Conservation (phyloP, 257 asterid genomes). For the Rubia yunnanensis region DNA sequence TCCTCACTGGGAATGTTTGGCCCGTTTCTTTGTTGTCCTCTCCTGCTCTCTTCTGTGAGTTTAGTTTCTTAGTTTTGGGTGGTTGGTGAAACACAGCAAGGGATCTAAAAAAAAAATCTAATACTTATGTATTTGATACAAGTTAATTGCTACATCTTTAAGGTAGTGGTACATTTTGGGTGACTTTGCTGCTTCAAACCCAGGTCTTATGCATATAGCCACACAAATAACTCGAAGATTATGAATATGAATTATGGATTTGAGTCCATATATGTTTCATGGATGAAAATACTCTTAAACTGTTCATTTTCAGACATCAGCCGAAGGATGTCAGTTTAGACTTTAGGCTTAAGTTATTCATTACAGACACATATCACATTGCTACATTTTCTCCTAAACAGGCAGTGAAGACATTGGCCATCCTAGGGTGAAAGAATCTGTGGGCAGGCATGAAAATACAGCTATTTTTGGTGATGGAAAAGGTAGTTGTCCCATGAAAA, state of each 20-base stretch:
- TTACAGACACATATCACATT: neutral
- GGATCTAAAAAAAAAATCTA: too few species aligned
- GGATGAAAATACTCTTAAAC: neutral
- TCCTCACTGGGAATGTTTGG: too few species aligned
- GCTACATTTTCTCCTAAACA: slow-evolving; percentile 10
- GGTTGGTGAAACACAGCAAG: too few species aligned
- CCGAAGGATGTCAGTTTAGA: neutral
- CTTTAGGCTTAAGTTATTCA: neutral
- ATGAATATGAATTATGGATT: neutral
- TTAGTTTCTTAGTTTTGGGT: too few species aligned
- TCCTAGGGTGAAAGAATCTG: slow-evolving; percentile 14
- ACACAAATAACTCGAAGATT: neutral
- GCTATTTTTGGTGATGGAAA: slow-evolving; percentile 21
- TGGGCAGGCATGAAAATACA: slow-evolving; percentile 23
- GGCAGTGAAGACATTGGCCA: slow-evolving; percentile 32
- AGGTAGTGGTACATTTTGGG: neutral
- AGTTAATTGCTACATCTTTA: neutral
- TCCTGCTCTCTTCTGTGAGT: neutral
- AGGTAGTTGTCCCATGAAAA: slow-evolving; percentile 12
- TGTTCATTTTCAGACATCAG: neutral
- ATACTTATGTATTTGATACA: too few species aligned
- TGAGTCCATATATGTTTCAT: neutral
- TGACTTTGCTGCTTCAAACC: neutral
- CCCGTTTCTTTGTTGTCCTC: neutral
- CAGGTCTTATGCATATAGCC: neutral